Conservation (phyloP, 2,329 filamentous ascomycete species). For the Stachybotrys elegans region DNA sequence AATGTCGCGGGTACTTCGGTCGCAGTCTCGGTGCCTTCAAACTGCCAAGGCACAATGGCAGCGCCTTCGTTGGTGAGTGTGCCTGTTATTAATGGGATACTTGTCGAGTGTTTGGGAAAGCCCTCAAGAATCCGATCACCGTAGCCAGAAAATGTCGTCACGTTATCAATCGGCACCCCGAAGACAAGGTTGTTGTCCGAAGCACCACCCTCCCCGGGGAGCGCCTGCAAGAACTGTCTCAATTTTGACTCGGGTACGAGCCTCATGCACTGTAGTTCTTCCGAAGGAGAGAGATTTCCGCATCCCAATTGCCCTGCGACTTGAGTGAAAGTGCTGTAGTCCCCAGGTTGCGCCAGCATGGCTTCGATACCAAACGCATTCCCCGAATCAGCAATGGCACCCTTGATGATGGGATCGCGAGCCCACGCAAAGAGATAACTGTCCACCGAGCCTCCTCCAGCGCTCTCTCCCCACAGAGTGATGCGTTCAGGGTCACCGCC, state of each 20-base stretch:
- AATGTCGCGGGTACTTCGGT: not conserved
- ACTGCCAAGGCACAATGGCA: not conserved
- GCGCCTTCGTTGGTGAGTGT: not conserved
- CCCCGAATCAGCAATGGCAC: slow-evolving; percentile 33
- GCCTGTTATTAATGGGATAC: not conserved
- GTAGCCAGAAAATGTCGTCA: not conserved
- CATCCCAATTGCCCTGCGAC: not conserved
- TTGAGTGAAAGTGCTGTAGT: not conserved
- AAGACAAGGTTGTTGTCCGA: not conserved
- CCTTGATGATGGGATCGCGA: slow-evolving; percentile 32
- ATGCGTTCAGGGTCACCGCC: slow-evolving; percentile 40
- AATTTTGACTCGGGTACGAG: not conserved
- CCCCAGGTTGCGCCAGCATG: not conserved
- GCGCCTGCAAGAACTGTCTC: not conserved
- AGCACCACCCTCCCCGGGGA: not conserved
- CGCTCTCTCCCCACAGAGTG: slow-evolving; percentile 42
- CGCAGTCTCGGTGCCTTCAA: not conserved
- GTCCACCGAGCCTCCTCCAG: slow-evolving; percentile 22
- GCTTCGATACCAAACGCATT: slow-evolving; percentile 7
- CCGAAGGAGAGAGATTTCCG: not conserved
- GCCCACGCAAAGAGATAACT: not conserved
- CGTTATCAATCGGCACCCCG: not conserved
- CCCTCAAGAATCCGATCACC: not conserved
- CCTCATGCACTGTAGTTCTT: not conserved
- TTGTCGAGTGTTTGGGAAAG: not conserved